phyloP scores from a whole-genome alignment of 371 early-diverging fungal genomes.

The Rhizopus arrhizus region DNA sequence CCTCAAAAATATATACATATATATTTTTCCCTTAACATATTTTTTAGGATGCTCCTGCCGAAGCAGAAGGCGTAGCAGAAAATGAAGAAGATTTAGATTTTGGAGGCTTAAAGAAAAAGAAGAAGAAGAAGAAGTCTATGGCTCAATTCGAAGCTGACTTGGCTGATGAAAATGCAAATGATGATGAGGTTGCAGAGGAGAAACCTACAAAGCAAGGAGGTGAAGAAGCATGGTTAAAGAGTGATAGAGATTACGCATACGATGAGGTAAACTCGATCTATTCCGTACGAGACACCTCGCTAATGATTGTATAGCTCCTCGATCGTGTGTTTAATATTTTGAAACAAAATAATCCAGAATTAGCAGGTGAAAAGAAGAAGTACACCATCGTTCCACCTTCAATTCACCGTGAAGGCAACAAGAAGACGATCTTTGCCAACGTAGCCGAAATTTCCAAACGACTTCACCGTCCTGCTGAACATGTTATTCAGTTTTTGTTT shows the following conservation, averaged over 20 bases:
- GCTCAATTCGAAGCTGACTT: constrained; percentile 84
- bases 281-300: background rate
- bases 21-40: background rate
- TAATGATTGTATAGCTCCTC: constrained; percentile 60
- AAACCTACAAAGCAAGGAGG: constrained; percentile 38
- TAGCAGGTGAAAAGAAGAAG: constrained; percentile 89
- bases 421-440: constrained; percentile 96
- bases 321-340: constrained; percentile 90
- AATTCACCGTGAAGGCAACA: constrained; percentile 91
- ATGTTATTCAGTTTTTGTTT: constrained; percentile 97
- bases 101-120: constrained; percentile 84
- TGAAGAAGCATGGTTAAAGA: constrained; percentile 85
- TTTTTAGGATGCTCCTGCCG: constrained; percentile 50
- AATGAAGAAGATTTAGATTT: constrained; percentile 74
- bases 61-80: constrained; percentile 46
- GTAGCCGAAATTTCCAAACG: constrained; percentile 91
- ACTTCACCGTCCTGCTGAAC: constrained; percentile 95
- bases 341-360: constrained; percentile 93
- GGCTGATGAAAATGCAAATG: constrained; percentile 82
- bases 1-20: constrained; percentile 1
- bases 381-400: constrained; percentile 94
- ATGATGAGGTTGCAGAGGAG: constrained; percentile 46
- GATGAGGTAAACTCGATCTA: constrained; percentile 62
- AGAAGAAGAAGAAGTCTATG: constrained; percentile 93
- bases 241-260: constrained; percentile 94